These are phyloP conservation scores for Diaporthe vexans DNA, from an alignment of 2,329 filamentous ascomycete species.

Conservation along the genomic window DNA sequence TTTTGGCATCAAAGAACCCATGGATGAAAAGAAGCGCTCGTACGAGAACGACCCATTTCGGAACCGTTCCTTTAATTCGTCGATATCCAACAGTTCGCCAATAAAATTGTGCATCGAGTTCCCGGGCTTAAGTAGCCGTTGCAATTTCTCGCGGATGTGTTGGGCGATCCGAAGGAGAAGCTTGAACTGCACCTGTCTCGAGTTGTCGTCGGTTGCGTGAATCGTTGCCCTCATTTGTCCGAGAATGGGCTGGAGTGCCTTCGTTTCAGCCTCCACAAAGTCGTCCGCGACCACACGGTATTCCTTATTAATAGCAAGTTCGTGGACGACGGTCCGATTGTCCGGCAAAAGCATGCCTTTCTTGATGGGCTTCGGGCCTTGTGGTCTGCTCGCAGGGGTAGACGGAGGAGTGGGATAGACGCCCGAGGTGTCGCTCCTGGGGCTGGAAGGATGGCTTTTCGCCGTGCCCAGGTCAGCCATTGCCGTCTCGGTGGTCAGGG, in stretches of 20 bases:
- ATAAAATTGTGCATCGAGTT: slow-evolving; percentile 83
- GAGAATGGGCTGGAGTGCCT: slow-evolving; percentile 64
- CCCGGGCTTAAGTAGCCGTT: slow-evolving; percentile 77
- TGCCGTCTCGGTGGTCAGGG: slow-evolving; percentile 51
- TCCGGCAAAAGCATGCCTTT: slow-evolving; percentile 69
- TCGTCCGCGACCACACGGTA: slow-evolving; percentile 78
- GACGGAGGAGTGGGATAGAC: slow-evolving; percentile 69
- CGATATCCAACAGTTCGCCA: slow-evolving; percentile 80
- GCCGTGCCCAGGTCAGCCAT: slow-evolving; percentile 58
- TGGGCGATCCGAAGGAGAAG: slow-evolving; percentile 80
- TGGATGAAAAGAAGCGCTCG: slow-evolving; percentile 83
- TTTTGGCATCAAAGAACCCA: slow-evolving; percentile 81
- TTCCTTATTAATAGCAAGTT: slow-evolving; percentile 83
- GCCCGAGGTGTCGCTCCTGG: slow-evolving; percentile 55
- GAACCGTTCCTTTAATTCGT: slow-evolving; percentile 79
- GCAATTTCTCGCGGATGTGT: slow-evolving; percentile 79
- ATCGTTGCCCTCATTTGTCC: slow-evolving; percentile 74
- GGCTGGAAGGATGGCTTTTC: slow-evolving; percentile 2
- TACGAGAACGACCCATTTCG: slow-evolving; percentile 82
- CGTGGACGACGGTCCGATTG: slow-evolving; percentile 82
- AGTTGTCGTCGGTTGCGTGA: slow-evolving; percentile 63
- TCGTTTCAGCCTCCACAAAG: slow-evolving; percentile 69
- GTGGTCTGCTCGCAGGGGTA: slow-evolving; percentile 49
- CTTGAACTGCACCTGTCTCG: slow-evolving; percentile 73
- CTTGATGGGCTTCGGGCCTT: slow-evolving; percentile 20